phyloP scores from a whole-genome alignment of 2,329 filamentous ascomycete species.

The Geosmithia morbida region DNA sequence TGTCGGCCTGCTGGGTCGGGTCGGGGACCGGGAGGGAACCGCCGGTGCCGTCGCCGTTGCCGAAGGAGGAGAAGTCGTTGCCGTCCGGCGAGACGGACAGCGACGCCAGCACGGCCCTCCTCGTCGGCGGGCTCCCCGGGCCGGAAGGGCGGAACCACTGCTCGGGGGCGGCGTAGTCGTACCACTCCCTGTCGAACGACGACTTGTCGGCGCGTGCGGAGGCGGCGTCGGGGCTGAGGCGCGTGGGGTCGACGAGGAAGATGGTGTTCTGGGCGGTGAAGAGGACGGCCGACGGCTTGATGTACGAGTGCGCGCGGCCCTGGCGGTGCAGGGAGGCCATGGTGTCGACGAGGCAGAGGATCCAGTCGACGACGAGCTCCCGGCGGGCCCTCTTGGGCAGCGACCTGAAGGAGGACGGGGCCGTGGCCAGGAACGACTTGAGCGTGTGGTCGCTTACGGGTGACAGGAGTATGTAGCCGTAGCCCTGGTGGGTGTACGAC shows the following conservation, averaged over 20 bases:
- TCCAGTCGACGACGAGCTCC: constrained; percentile 53
- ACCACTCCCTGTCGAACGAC: constrained; percentile 51
- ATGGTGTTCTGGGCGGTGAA: constrained; percentile 51
- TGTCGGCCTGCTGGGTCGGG: constrained; percentile 40
- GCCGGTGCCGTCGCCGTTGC: constrained; percentile 18
- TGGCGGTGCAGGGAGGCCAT: constrained; percentile 56
- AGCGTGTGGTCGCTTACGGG: constrained; percentile 54
- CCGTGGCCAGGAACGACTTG: constrained; percentile 50
- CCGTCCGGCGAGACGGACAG: constrained; percentile 19
- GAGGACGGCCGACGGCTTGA: constrained; percentile 57
- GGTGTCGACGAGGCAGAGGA: constrained; percentile 58
- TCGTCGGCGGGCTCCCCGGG: constrained; percentile 16
- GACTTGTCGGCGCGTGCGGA: constrained; percentile 26
- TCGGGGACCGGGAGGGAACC: constrained; percentile 13
- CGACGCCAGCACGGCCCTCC: constrained; percentile 14
- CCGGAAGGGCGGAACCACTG: constrained; percentile 32
- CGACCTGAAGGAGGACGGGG: constrained; percentile 46
- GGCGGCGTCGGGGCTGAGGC: constrained; percentile 26
- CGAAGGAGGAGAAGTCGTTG: constrained; percentile 14
- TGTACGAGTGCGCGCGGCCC: constrained; percentile 50
- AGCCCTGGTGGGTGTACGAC: constrained; percentile 51
- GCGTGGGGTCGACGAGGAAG: constrained; percentile 49
- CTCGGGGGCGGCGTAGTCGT: constrained; percentile 63
- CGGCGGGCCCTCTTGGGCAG: constrained; percentile 45
- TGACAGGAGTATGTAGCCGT: constrained; percentile 51